Evolutionary conservation across 2,329 filamentous ascomycete genomes (phyloP).

Genomic region (Penicillium sp.): DNA sequence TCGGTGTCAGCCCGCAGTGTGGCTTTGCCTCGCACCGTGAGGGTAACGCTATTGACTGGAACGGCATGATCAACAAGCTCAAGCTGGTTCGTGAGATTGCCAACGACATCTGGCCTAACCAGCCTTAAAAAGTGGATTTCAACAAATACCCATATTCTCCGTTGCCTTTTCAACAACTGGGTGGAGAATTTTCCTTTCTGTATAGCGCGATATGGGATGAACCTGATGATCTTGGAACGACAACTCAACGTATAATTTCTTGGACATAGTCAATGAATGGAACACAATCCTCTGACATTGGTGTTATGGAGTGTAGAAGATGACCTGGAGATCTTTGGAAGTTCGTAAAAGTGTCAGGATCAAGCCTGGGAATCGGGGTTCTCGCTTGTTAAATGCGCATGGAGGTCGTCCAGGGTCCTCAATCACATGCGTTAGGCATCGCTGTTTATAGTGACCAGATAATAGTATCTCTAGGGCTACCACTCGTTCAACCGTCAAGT

Average conservation of each 20-base stretch:
- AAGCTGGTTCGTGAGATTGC: conserved; percentile 65
- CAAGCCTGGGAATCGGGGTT: background rate
- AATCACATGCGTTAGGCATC: background rate
- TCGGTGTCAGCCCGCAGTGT: conserved; percentile 66
- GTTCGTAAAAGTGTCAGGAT: background rate
- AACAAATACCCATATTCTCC: conserved; percentile 9
- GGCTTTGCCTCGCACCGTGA: conserved; percentile 69
- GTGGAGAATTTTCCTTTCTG: conserved; percentile 5
- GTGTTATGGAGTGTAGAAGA: background rate
- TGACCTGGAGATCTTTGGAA: too few species aligned
- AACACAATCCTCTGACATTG: background rate
- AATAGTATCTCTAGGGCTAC: too few species aligned
- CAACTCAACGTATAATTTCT: conserved; percentile 19
- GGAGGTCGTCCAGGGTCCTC: background rate
- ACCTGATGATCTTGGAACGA: conserved; percentile 17
- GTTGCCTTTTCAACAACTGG: conserved; percentile 11
- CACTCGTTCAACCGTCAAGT: too few species aligned
- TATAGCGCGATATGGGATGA: conserved; percentile 11
- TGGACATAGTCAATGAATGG: conserved; percentile 12
- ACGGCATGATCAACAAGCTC: conserved; percentile 70
- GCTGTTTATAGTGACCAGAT: too few species aligned
- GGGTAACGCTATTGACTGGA: conserved; percentile 63
- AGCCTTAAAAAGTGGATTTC: conserved; percentile 36
- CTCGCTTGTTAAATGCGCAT: background rate
- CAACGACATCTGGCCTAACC: conserved; percentile 63